Conservation (phyloP, 2,329 filamentous ascomycete genomes). For the Paraphoma sp. region DNA sequence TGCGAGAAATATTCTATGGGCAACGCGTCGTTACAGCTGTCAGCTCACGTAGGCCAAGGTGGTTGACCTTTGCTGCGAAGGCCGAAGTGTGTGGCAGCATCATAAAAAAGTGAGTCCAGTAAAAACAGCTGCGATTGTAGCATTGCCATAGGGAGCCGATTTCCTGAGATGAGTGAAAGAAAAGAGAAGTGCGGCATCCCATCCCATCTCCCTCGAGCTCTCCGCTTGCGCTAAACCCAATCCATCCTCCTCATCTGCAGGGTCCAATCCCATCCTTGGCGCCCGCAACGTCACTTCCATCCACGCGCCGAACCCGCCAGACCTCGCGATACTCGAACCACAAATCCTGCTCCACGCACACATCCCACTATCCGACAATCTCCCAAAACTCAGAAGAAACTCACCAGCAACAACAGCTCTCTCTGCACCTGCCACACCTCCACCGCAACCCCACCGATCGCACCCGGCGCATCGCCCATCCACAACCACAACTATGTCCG, state of each 20-base stretch:
- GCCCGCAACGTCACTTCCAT: not conserved
- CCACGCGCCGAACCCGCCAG: not conserved
- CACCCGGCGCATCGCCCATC: not conserved
- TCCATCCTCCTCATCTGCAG: not conserved
- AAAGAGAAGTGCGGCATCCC: not conserved
- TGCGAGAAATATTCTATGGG: too few species aligned
- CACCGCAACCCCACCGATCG: not conserved
- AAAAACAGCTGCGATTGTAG: too few species aligned
- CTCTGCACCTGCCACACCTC: too few species aligned
- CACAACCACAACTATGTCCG: slow-evolving; percentile 55
- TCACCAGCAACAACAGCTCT: not conserved
- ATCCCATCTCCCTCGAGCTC: not conserved
- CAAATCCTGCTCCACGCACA: not conserved
- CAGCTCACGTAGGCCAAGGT: too few species aligned
- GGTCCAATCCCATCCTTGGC: not conserved
- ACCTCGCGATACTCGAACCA: not conserved
- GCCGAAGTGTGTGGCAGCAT: too few species aligned
- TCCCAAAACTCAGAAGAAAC: too few species aligned
- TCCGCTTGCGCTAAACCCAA: not conserved
- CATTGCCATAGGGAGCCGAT: too few species aligned
- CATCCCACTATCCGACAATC: too few species aligned
- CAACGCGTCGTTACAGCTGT: too few species aligned
- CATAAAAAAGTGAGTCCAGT: too few species aligned
- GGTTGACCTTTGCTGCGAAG: too few species aligned
- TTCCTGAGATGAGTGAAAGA: not conserved